phyloP scores from a whole-genome alignment of 305 asterid species.

The Solanum hybrid region DNA sequence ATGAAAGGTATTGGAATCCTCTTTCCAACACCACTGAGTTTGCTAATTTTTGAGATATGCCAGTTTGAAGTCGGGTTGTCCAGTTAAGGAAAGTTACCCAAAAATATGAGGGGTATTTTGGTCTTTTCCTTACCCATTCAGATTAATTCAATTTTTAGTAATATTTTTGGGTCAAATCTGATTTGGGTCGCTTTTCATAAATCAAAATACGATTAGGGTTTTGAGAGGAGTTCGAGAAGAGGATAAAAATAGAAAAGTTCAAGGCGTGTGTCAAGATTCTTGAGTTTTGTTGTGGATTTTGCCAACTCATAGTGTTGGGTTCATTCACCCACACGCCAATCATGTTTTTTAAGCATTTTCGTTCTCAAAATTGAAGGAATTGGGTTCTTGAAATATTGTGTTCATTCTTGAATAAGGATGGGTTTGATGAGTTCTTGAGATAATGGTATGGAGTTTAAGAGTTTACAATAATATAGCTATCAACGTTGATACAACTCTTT shows the following conservation, averaged over 20 bases:
- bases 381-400: neutral
- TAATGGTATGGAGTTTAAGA: neutral
- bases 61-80: neutral
- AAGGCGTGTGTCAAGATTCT: neutral
- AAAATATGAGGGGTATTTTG: neutral
- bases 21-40: neutral
- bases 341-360: neutral
- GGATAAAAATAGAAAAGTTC: neutral
- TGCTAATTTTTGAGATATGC: too few relatives aligned
- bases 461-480: too few relatives aligned
- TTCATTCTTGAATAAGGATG: neutral
- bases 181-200: too few relatives aligned
- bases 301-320: neutral
- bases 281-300: neutral
- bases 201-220: neutral
- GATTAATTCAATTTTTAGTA: too few relatives aligned
- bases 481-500: too few relatives aligned
- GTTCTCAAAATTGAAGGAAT: neutral
- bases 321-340: neutral
- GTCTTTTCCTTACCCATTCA: neutral
- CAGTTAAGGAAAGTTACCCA: neutral
- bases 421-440: neutral
- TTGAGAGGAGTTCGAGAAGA: neutral
- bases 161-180: neutral
- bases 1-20: neutral